Conservation (phyloP, 1,284 basidiomycete genomes). For the Ganoderma lingzhi region DNA sequence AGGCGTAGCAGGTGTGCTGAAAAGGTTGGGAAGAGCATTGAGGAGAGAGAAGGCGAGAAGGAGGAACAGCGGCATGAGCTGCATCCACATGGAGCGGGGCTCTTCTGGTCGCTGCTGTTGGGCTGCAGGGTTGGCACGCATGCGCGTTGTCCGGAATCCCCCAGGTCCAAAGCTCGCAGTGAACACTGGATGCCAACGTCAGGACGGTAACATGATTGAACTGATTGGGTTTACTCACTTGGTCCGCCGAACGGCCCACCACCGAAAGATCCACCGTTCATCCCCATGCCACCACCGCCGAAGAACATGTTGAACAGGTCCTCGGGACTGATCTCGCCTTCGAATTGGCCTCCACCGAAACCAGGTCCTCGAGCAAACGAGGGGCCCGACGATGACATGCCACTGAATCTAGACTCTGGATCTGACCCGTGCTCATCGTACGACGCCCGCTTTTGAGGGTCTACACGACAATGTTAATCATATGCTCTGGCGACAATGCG, state of each 20-base stretch:
- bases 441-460: slow-evolving; percentile 90
- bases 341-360: slow-evolving; percentile 59
- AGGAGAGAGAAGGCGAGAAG: slow-evolving; percentile 88
- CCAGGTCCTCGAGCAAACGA: slow-evolving; percentile 62
- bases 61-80: slow-evolving; percentile 88
- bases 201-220: no score
- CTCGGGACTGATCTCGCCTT: slow-evolving; percentile 92
- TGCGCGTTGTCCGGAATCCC: slow-evolving; percentile 75
- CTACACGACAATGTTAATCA: slow-evolving; percentile 42
- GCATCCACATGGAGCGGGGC: slow-evolving; percentile 77
- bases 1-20: slow-evolving; percentile 70
- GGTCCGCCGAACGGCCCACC: slow-evolving; percentile 60
- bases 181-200: slow-evolving; percentile 58
- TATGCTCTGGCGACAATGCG: slow-evolving; percentile 1
- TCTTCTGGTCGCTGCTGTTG: slow-evolving; percentile 50
- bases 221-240: slow-evolving; percentile 42
- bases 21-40: slow-evolving; percentile 83
- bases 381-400: slow-evolving; percentile 68
- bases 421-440: slow-evolving; percentile 90
- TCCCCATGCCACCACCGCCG: slow-evolving; percentile 66
- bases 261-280: slow-evolving; percentile 56
- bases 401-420: slow-evolving; percentile 81
- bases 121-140: slow-evolving; percentile 46
- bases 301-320: slow-evolving; percentile 99
- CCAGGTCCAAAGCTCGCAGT: slow-evolving; percentile 79